Evolutionary conservation across 1,284 basidiomycete species (phyloP).

Genomic region (Afroboletus lepidellus): DNA sequence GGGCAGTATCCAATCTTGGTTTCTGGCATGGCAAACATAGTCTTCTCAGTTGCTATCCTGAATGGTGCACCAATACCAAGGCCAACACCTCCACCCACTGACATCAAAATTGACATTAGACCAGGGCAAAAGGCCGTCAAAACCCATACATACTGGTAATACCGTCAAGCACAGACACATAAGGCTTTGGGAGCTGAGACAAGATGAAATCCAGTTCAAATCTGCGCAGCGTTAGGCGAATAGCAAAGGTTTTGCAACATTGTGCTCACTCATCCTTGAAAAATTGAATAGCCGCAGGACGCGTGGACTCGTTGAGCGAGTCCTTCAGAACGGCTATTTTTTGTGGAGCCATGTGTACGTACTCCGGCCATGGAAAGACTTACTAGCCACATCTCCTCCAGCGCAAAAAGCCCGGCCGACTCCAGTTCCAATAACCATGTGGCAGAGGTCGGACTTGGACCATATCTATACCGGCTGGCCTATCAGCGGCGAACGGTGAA

Average conservation of each 20-base stretch:
- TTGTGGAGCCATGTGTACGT: constrained; percentile 17
- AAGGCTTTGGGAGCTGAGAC: constrained; percentile 80
- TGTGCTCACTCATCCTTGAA: constrained; percentile 83
- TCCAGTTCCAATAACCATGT: constrained; percentile 78
- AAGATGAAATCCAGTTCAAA: constrained; percentile 90
- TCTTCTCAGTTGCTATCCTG: constrained; percentile 92
- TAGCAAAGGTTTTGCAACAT: constrained; percentile 2
- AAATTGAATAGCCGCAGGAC: constrained; percentile 71
- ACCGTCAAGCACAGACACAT: constrained; percentile 89
- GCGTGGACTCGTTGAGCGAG: constrained; percentile 49
- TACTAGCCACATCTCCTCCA: constrained; percentile 90
- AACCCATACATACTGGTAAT: constrained; percentile 70
- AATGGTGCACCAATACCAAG: constrained; percentile 87
- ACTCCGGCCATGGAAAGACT: constrained; percentile 30
- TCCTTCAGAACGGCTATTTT: constrained; percentile 54
- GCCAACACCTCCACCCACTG: constrained; percentile 97
- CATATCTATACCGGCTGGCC: constrained; percentile 61
- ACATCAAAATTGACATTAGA: constrained; percentile 20
- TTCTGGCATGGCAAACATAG: constrained; percentile 96
- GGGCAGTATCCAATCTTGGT: constrained; percentile 89
- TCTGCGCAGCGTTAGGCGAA: constrained; percentile 39
- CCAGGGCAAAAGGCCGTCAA: constrained; percentile 8
- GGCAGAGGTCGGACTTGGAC: constrained; percentile 71
- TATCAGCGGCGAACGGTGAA: constrained; percentile 12
- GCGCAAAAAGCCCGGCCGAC: constrained; percentile 87